Evolutionary conservation across 495 filamentous ascomycete species (phyloP).

Genomic region (Trichodelitschia bisporula): DNA sequence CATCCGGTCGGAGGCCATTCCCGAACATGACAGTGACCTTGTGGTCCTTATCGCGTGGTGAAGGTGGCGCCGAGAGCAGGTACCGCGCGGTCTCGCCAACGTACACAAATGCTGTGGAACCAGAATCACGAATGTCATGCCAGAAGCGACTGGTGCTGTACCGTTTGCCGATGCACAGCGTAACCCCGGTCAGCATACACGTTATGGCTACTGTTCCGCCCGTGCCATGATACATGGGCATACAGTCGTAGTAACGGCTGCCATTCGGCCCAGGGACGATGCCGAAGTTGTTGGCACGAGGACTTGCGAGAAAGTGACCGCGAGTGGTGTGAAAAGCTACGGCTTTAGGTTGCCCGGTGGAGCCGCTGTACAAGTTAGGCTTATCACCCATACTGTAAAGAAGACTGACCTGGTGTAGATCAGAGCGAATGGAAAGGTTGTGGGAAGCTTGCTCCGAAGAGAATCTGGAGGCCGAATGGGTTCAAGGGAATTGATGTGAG

Average conservation of each 20-base stretch:
- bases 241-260: slow-evolving; percentile 50
- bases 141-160: slow-evolving; percentile 55
- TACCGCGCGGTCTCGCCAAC: slow-evolving; percentile 68
- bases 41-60: slow-evolving; percentile 37
- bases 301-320: slow-evolving; percentile 8
- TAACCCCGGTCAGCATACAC: slow-evolving; percentile 29
- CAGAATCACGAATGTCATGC: slow-evolving; percentile 42
- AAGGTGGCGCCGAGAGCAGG: slow-evolving; percentile 41
- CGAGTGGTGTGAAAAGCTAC: slow-evolving; percentile 25
- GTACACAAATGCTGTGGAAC: slow-evolving; percentile 49
- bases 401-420: slow-evolving; percentile 35
- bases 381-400: not conserved
- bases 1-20: slow-evolving; percentile 54
- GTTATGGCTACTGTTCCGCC: slow-evolving; percentile 30
- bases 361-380: slow-evolving; percentile 21
- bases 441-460: slow-evolving; percentile 21
- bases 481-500: slow-evolving; percentile 23
- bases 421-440: slow-evolving; percentile 28
- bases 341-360: slow-evolving; percentile 41
- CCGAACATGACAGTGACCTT: slow-evolving; percentile 43
- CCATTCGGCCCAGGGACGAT: slow-evolving; percentile 18
- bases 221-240: slow-evolving; percentile 67
- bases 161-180: slow-evolving; percentile 40
- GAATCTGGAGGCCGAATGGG: slow-evolving; percentile 24
- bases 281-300: slow-evolving; percentile 11